Percentiles rank a stretch among this genome's conserved stretches.
Evolutionary conservation across 2,329 filamentous ascomycete genomes (phyloP).

Genomic region (Pseudohalonectria lignicola): DNA sequence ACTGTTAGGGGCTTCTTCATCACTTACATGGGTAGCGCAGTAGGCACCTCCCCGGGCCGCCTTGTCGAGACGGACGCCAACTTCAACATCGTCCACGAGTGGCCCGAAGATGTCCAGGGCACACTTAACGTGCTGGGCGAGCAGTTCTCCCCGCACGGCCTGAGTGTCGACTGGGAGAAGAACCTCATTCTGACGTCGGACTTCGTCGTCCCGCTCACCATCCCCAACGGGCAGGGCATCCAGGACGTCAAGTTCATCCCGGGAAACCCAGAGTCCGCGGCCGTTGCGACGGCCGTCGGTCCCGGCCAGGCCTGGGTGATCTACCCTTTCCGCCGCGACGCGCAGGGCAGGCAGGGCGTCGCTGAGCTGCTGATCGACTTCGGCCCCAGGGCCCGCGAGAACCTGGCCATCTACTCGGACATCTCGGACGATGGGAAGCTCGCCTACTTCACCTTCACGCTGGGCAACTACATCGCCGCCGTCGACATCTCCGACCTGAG

Average conservation of each 20-base stretch:
- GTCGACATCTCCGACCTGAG: slow-evolving; percentile 50
- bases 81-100: slow-evolving; percentile 51
- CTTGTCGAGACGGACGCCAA: slow-evolving; percentile 48
- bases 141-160: slow-evolving; percentile 51
- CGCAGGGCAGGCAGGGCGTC: slow-evolving; percentile 43
- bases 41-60: slow-evolving; percentile 46
- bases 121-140: slow-evolving; percentile 45
- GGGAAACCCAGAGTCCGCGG: slow-evolving; percentile 44
- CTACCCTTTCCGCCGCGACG: slow-evolving; percentile 46
- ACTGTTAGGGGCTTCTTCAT: slow-evolving; percentile 41
- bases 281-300: slow-evolving; percentile 48
- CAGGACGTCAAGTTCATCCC: slow-evolving; percentile 58
- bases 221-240: slow-evolving; percentile 47
- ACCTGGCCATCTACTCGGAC: slow-evolving; percentile 49
- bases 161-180: slow-evolving; percentile 44
- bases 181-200: slow-evolving; percentile 50
- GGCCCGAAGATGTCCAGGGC: slow-evolving; percentile 43
- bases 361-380: slow-evolving; percentile 48
- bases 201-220: slow-evolving; percentile 50
- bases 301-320: slow-evolving; percentile 54
- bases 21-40: slow-evolving; percentile 50
- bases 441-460: slow-evolving; percentile 49
- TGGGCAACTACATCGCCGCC: slow-evolving; percentile 50
- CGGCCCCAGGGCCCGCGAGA: slow-evolving; percentile 42
- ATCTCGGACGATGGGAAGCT: slow-evolving; percentile 46